phyloP scores from a whole-genome alignment of 805 yeast species.

The Ogataea naganishii region DNA sequence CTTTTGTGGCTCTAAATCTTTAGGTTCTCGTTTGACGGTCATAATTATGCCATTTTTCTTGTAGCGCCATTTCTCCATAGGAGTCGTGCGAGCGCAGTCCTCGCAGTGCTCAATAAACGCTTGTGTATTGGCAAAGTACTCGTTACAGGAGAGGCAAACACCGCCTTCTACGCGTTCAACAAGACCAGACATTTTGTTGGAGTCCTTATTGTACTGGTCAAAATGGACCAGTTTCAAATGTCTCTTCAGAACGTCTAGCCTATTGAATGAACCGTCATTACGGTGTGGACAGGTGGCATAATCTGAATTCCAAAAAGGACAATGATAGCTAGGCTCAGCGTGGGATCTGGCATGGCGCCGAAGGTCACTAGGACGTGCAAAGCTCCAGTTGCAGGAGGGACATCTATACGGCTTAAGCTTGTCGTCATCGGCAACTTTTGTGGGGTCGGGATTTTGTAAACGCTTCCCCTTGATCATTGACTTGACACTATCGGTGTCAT shows the following conservation, averaged over 20 bases:
- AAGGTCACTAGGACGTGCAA: conserved; percentile 60
- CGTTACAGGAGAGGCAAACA: conserved; percentile 58
- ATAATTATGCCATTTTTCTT: conserved; percentile 23
- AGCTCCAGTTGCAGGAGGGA: conserved; percentile 56
- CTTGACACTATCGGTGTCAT: too few species aligned
- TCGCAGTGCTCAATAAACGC: conserved; percentile 57
- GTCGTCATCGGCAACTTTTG: too few species aligned
- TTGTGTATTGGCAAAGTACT: conserved; percentile 44
- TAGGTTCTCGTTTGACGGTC: conserved; percentile 9
- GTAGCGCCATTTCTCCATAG: conserved; percentile 24
- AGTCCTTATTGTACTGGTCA: conserved; percentile 31
- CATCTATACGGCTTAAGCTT: conserved; percentile 29
- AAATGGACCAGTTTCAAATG: conserved; percentile 66
- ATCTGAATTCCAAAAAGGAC: conserved; percentile 65
- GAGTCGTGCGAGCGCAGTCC: conserved; percentile 42
- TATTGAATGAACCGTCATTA: conserved; percentile 66
- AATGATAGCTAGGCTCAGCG: conserved; percentile 53
- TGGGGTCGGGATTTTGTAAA: too few species aligned
- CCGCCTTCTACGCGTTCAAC: conserved; percentile 47
- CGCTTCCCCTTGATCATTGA: too few species aligned
- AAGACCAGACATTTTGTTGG: conserved; percentile 19
- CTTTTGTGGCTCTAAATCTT: neutral
- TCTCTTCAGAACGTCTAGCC: conserved; percentile 67
- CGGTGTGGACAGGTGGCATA: conserved; percentile 57
- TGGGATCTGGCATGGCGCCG: conserved; percentile 63